Conservation (phyloP, 1,284 basidiomycete genomes). For the Cryptococcus sp. region DNA sequence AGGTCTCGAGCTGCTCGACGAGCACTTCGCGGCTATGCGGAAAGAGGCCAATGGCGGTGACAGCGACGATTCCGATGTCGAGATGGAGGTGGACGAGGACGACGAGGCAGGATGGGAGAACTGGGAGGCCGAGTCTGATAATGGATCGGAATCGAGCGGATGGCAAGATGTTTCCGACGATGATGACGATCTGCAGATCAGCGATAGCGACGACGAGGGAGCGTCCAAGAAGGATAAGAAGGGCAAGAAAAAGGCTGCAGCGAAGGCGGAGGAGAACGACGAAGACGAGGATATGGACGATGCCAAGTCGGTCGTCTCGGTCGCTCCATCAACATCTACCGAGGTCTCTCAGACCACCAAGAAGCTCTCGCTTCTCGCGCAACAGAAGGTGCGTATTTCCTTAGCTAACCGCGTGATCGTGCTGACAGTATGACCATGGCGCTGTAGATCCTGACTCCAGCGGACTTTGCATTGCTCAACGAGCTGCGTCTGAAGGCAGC, state of each 20-base stretch:
- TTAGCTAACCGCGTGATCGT: too few relatives aligned
- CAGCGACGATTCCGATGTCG: constrained; percentile 55
- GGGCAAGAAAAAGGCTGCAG: constrained; percentile 27
- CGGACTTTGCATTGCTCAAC: constrained; percentile 91
- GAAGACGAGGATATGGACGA: constrained; percentile 44
- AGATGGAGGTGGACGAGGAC: constrained; percentile 59
- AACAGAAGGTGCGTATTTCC: constrained; percentile 46
- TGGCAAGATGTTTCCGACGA: constrained; percentile 88
- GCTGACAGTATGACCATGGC: neutral
- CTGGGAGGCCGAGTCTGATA: constrained; percentile 83
- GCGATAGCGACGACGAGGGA: constrained; percentile 81
- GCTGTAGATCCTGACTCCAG: constrained; percentile 88
- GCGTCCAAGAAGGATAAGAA: constrained; percentile 44
- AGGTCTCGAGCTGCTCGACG: constrained; percentile 83
- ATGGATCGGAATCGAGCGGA: constrained; percentile 66
- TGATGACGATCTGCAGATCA: constrained; percentile 70
- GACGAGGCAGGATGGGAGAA: constrained; percentile 76
- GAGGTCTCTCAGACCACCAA: constrained; percentile 43
- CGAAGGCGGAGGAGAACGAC: constrained; percentile 24
- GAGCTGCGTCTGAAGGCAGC: constrained; percentile 85
- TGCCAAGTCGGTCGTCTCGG: constrained; percentile 45
- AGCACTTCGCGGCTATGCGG: constrained; percentile 72
- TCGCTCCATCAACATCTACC: constrained; percentile 40
- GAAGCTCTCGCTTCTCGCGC: constrained; percentile 53
- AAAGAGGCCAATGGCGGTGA: constrained; percentile 64